phyloP scores from a whole-genome alignment of 345 rosid genomes.

The Isatis tinctoria region DNA sequence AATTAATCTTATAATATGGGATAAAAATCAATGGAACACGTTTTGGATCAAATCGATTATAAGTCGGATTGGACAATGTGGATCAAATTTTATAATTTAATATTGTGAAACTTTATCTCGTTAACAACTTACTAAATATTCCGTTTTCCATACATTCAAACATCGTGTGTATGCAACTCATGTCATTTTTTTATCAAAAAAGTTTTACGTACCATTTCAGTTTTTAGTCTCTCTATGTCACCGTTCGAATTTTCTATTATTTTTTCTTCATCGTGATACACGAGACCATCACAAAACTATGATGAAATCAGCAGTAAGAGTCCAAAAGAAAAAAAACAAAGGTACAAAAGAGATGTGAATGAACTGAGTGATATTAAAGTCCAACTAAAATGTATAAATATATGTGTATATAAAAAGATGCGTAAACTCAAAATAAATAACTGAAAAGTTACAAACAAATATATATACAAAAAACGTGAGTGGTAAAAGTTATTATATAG shows the following conservation, averaged over 20 bases:
- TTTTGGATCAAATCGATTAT: too few species aligned
- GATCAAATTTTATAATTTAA: too few species aligned
- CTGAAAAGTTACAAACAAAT: neutral
- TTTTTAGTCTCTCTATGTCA: neutral
- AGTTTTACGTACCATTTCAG: neutral
- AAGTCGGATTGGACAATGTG: too few species aligned
- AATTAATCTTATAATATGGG: too few species aligned
- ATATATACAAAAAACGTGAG: neutral
- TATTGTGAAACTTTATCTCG: too few species aligned
- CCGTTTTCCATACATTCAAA: neutral
- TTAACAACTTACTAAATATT: neutral
- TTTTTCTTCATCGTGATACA: too few species aligned
- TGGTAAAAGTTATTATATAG: neutral
- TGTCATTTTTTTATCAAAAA: neutral
- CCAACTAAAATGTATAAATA: too few species aligned
- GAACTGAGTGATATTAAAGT: neutral
- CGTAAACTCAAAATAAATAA: neutral
- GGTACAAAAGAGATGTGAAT: neutral
- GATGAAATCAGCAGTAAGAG: neutral
- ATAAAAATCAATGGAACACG: too few species aligned
- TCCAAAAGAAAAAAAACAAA: neutral
- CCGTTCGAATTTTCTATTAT: too few species aligned
- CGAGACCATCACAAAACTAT: too few species aligned
- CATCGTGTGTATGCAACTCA: neutral
- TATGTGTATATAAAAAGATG: too few species aligned